phyloP scores from a whole-genome alignment of 176 grass and related monocot genomes.

The Eremochloa ophiuroides region DNA sequence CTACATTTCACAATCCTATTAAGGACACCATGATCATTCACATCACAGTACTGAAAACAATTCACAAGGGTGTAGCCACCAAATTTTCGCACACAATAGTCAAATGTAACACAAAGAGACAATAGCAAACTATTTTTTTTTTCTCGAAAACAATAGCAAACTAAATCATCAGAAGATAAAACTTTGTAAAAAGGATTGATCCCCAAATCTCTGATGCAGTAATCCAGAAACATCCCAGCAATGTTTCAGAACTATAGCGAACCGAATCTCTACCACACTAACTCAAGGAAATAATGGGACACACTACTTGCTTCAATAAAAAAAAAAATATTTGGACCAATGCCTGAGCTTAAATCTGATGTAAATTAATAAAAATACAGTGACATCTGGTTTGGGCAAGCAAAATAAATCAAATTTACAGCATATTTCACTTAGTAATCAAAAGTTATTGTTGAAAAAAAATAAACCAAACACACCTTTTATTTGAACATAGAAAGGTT shows the following conservation, averaged over 20 bases:
- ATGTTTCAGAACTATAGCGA: neutral
- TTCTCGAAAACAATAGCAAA: neutral
- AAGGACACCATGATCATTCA: neutral
- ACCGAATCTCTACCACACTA: neutral
- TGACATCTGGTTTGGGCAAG: neutral
- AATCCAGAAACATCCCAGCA: neutral
- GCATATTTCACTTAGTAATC: neutral
- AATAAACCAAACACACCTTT: neutral
- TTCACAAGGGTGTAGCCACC: neutral
- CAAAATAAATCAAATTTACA: neutral
- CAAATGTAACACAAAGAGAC: neutral
- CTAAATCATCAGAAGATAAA: neutral
- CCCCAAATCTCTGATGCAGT: neutral
- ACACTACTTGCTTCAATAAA: slow-evolving; percentile 12
- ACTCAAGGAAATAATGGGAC: neutral
- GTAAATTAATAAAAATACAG: neutral
- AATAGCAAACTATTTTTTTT: neutral
- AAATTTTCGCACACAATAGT: neutral
- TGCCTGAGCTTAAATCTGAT: neutral
- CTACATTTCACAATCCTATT: neutral
- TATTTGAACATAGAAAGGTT: neutral
- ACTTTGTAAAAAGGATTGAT: neutral
- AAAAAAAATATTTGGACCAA: slow-evolving; percentile 7
- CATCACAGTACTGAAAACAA: neutral
- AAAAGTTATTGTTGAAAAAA: neutral